A percentile compares a stretch with the other conserved stretches of the same genome.
phyloP scores from a whole-genome alignment of 371 early-diverging fungal species.

The Polyrhizophydium stewartii region DNA sequence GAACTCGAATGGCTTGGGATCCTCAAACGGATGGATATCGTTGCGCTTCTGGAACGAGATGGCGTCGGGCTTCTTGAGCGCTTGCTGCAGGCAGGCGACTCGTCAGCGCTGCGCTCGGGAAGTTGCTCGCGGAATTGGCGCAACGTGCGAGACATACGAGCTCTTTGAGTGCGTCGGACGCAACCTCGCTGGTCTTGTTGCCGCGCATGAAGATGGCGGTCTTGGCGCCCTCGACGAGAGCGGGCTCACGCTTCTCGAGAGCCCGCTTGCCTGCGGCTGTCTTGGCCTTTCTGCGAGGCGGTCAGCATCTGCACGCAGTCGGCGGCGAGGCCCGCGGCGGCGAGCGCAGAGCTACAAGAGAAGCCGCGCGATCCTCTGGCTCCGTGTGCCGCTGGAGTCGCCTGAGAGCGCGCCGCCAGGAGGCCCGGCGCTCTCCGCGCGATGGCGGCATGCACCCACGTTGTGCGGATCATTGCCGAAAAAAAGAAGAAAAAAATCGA shows the following conservation, averaged over 20 bases:
- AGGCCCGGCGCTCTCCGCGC: too few relatives aligned
- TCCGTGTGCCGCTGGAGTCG: too few relatives aligned
- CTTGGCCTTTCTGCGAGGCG: constrained; percentile 20
- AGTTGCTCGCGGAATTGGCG: too few relatives aligned
- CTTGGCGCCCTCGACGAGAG: constrained; percentile 88
- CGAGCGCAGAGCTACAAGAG: too few relatives aligned
- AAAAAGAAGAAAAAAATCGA: too few relatives aligned
- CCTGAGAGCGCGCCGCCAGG: too few relatives aligned
- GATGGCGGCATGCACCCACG: too few relatives aligned
- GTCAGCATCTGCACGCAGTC: too few relatives aligned
- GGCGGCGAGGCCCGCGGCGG: too few relatives aligned
- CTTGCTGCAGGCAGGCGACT: constrained; percentile 71
- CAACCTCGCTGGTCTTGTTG: constrained; percentile 79
- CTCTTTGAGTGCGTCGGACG: constrained; percentile 81
- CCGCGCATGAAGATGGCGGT: constrained; percentile 83
- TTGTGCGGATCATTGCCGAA: too few relatives aligned
- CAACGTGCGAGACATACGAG: constrained; percentile 52
- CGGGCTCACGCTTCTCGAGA: constrained; percentile 82
- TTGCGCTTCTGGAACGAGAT: constrained; percentile 90
- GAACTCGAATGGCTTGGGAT: constrained; percentile 86
- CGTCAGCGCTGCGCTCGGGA: too few relatives aligned
- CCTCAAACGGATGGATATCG: constrained; percentile 94
- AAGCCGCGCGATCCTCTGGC: too few relatives aligned
- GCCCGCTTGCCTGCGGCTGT: constrained; percentile 55
- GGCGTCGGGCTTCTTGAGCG: constrained; percentile 87